These are phyloP conservation scores for Termitomyces bulborhizus DNA, from an alignment of 768 basidiomycete species.

Conservation along the genomic window DNA sequence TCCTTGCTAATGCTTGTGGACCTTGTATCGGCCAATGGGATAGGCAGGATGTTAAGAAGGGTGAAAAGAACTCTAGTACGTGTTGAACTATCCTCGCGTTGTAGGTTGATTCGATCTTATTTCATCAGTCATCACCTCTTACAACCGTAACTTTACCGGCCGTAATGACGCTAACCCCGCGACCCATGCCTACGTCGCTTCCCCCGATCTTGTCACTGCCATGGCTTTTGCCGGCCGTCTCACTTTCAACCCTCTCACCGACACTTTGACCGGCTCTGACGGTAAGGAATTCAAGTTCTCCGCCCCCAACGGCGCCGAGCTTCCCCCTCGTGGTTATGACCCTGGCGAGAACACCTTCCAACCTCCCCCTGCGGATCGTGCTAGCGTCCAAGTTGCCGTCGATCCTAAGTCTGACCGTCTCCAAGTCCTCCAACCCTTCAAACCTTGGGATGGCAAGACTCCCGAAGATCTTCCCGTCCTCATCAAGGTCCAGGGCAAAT, in stretches of 20 bases:
- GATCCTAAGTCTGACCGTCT: slow-evolving; percentile 82
- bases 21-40: slow-evolving; percentile 99
- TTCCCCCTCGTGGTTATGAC: slow-evolving; percentile 94
- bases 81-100: slow-evolving; percentile 7
- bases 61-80: slow-evolving; percentile 92
- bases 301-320: slow-evolving; percentile 86
- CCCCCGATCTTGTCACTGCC: slow-evolving; percentile 93
- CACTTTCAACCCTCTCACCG: slow-evolving; percentile 94
- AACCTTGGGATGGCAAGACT: slow-evolving; percentile 90
- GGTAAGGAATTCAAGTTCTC: slow-evolving; percentile 98
- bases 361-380: slow-evolving; percentile 82
- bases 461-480: slow-evolving; percentile 84
- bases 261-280: slow-evolving; percentile 79
- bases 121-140: slow-evolving; percentile 86
- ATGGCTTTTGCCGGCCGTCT: slow-evolving; percentile 93
- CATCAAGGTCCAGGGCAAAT: slow-evolving; percentile 99
- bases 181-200: slow-evolving; percentile 94
- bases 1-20: slow-evolving; percentile 97
- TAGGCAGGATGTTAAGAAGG: slow-evolving; percentile 93
- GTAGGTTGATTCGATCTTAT: slow-evolving; percentile 7
- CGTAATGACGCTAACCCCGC: slow-evolving; percentile 99
- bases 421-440: slow-evolving; percentile 85
- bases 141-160: slow-evolving; percentile 99
- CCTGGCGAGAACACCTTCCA: slow-evolving; percentile 97
- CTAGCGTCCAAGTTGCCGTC: slow-evolving; percentile 81